These are phyloP conservation scores for Westerdykella ornata DNA, from an alignment of 2,329 filamentous ascomycete species.

Conservation along the genomic window DNA sequence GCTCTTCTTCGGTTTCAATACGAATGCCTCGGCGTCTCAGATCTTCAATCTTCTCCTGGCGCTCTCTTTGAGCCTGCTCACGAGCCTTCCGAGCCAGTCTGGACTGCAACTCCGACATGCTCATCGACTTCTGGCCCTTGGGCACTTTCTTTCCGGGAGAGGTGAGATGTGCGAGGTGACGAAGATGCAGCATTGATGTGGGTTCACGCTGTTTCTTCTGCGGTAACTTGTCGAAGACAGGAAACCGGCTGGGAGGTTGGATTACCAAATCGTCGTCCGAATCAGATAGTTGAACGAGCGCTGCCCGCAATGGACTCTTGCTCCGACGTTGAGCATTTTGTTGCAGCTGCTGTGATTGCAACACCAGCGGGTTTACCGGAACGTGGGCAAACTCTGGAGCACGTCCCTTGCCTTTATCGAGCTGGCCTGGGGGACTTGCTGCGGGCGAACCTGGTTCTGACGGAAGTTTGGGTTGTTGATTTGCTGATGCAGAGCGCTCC, in stretches of 20 bases:
- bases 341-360: slow-evolving; percentile 10
- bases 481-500: not conserved
- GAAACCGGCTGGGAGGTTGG: slow-evolving; percentile 32
- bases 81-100: slow-evolving; percentile 65
- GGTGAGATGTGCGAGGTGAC: slow-evolving; percentile 64
- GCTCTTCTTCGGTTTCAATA: slow-evolving; percentile 79
- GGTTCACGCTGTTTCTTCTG: slow-evolving; percentile 57
- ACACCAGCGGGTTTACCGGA: slow-evolving; percentile 21
- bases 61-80: slow-evolving; percentile 70
- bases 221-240: slow-evolving; percentile 63
- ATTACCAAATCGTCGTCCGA: slow-evolving; percentile 60
- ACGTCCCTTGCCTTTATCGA: slow-evolving; percentile 58
- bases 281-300: slow-evolving; percentile 39
- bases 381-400: slow-evolving; percentile 39
- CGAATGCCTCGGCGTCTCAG: slow-evolving; percentile 73
- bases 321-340: slow-evolving; percentile 11
- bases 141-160: slow-evolving; percentile 51
- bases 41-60: slow-evolving; percentile 67
- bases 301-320: slow-evolving; percentile 2
- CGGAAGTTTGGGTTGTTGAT: not conserved
- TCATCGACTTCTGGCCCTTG: slow-evolving; percentile 53
- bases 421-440: slow-evolving; percentile 14
- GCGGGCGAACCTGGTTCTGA: not conserved
- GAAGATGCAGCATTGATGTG: slow-evolving; percentile 60
- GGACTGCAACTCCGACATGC: slow-evolving; percentile 60